Base-by-base conservation (phyloP, 192 early-diverging fungal species). In the Backusella westeae region DNA sequence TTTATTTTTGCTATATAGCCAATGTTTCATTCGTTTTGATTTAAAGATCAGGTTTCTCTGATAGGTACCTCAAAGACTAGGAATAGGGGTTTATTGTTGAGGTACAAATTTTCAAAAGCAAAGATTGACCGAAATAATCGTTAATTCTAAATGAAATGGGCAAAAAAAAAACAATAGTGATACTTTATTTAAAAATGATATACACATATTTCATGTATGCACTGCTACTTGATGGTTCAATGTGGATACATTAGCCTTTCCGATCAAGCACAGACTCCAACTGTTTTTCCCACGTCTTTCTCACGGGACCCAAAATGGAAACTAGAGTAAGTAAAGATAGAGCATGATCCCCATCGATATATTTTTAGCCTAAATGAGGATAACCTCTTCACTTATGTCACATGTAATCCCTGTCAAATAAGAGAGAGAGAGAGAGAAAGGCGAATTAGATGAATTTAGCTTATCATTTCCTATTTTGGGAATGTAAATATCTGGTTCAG, bases 281-380 rank as follows among this genome's bases (percentile, higher is more conserved):
- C 36, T 70, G 21, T 39, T 70, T 70, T 71, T 71, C 70, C 39
- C 70, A 71, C 70, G 70, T 41, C 34, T 74, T 74, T 74, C 72
- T 74, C 72, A 74, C 72, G 72, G 34, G 29, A 53, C 72, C 35
- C 14, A 65, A 74, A 34, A 74, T 56, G 34, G 72, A 59, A 72
- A 53, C n/a, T 53, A 72, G 7, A 46, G 32, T 34, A 26, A 34
- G 12, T 53, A 46, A 53, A 72, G 34, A 35, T 53, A 34, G 71
- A 72, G 32, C 71, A 49, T 72, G 71, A 72, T 72, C 71, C 15
- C 10, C 3, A 1, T 26, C 29, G 56, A 26, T 63, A 72, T 59
- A 23, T 59, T 23, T 34, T 23, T 63, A 74, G 34, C 19, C 34
- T 26, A 56, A 41, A 41, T 71, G 23, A 14, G 17, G 15, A 71